Evolutionary conservation across 208 protist species (phyloP).

Genomic region (Trypanosoma grayi): DNA sequence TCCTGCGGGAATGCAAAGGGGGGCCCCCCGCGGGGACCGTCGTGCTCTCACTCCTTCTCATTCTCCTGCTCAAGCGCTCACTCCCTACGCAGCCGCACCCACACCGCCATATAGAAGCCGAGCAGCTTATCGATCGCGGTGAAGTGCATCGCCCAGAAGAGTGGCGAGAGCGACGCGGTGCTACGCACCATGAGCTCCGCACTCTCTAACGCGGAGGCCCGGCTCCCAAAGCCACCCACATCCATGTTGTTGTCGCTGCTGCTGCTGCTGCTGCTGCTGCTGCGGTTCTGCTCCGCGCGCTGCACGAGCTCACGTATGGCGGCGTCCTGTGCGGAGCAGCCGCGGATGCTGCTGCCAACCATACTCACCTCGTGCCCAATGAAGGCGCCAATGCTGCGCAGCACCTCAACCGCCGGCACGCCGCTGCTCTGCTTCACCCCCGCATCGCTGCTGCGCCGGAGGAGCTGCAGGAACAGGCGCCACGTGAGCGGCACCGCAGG

Average conservation of each 20-base stretch:
- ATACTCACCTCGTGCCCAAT: conserved; percentile 41
- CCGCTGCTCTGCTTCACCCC: conserved; percentile 21
- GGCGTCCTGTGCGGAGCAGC: conserved; percentile 37
- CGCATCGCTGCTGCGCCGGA: conserved; percentile 3
- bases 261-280: conserved; percentile 5
- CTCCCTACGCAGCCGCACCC: conserved; percentile 50
- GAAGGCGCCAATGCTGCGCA: conserved; percentile 42
- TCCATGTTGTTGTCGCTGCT: background rate
- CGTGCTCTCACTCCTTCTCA: too few species aligned
- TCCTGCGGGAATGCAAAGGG: too few species aligned
- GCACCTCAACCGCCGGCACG: conserved; percentile 31
- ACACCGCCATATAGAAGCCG: conserved; percentile 82
- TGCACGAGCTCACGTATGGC: conserved; percentile 34
- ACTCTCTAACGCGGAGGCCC: conserved; percentile 50
- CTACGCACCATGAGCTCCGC: conserved; percentile 42
- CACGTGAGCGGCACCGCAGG: conserved; percentile 3
- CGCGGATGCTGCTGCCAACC: conserved; percentile 34
- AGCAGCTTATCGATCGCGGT: conserved; percentile 70
- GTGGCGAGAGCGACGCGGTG: conserved; percentile 39
- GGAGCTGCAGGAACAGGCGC: background rate
- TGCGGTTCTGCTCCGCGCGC: conserved; percentile 15
- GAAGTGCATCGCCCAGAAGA: conserved; percentile 61
- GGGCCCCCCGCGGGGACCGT: too few species aligned
- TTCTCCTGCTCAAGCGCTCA: too few species aligned
- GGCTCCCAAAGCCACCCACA: background rate